These are phyloP conservation scores for Simplicillium sp. DNA, from an alignment of 2,329 filamentous ascomycete species.

Conservation along the genomic window DNA sequence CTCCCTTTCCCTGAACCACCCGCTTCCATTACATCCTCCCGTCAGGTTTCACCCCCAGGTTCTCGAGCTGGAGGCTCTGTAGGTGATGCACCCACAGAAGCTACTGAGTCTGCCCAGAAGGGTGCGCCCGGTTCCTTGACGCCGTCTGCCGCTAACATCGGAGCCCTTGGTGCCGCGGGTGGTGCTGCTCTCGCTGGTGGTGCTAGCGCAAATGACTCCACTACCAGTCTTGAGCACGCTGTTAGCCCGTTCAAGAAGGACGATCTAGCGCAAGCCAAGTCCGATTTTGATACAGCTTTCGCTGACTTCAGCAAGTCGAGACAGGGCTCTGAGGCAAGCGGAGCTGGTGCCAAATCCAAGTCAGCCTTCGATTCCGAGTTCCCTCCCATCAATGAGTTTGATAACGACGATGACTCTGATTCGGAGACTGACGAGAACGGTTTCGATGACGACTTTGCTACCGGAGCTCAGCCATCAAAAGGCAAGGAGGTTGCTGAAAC, in stretches of 20 bases:
- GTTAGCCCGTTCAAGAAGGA: constrained; percentile 43
- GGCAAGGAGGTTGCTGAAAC: constrained; percentile 11
- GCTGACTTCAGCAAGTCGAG: constrained; percentile 57
- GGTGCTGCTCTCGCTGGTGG: not conserved
- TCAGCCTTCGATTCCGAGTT: constrained; percentile 67
- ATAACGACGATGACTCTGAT: constrained; percentile 67
- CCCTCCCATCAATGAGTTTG: constrained; percentile 80
- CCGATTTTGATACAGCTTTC: constrained; percentile 81
- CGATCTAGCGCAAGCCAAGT: constrained; percentile 55
- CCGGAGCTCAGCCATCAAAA: constrained; percentile 41
- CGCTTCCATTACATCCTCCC: constrained; percentile 67
- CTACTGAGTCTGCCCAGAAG: constrained; percentile 12
- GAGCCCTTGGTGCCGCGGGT: constrained; percentile 5
- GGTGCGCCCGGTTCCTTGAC: not conserved
- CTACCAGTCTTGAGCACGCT: constrained; percentile 4
- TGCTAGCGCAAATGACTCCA: constrained; percentile 6
- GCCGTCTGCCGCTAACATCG: constrained; percentile 7
- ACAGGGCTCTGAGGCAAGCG: constrained; percentile 31
- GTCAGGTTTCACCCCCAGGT: constrained; percentile 65
- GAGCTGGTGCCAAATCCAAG: constrained; percentile 31
- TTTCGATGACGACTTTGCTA: constrained; percentile 89
- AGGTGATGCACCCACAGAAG: constrained; percentile 8
- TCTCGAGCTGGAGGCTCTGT: constrained; percentile 42
- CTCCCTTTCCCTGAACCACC: constrained; percentile 58
- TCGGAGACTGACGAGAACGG: constrained; percentile 69